phyloP scores from a whole-genome alignment of 345 rosid species.

The Hibiscus mutabilis region DNA sequence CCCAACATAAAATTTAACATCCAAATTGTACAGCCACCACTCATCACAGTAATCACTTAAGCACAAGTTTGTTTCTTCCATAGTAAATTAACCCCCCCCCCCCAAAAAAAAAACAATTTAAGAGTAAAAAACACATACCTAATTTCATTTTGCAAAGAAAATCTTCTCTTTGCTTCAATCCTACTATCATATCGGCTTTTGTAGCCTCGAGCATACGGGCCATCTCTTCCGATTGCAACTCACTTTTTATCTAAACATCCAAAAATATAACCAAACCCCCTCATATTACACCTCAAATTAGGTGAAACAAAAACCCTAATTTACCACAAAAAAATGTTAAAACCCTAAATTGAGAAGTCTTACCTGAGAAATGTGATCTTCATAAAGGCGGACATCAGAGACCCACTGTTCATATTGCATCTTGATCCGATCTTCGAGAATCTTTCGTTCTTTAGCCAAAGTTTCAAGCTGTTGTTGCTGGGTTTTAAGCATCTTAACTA shows the following conservation, averaged over 20 bases:
- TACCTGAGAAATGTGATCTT: conserved; percentile 51
- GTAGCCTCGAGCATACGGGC: conserved; percentile 32
- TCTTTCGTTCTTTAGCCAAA: conserved; percentile 49
- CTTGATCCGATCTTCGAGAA: conserved; percentile 46
- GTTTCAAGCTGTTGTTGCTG: conserved; percentile 65
- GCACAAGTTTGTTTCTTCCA: background rate
- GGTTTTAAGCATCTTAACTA: conserved; percentile 44
- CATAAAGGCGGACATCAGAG: conserved; percentile 42
- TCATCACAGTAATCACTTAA: background rate
- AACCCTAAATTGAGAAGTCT: conserved; percentile 26
- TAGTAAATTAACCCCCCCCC: background rate
- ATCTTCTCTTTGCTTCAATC: conserved; percentile 49
- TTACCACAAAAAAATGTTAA: conserved; percentile 7
- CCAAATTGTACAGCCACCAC: background rate
- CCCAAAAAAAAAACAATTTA: background rate
- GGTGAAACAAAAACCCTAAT: conserved; percentile 1
- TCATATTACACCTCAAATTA: background rate
- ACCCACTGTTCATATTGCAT: conserved; percentile 38
- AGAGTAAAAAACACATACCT: conserved; percentile 26
- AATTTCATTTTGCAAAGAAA: conserved; percentile 43
- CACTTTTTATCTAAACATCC: conserved; percentile 33
- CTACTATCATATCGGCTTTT: conserved; percentile 52
- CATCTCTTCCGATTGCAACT: conserved; percentile 40
- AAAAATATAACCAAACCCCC: background rate
- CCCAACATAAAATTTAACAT: background rate